Evolutionary conservation across 164 flowering plant species (phyloP), one percentile per base, ranked within the genome.

Genomic region (Malania oleifera): DNA sequence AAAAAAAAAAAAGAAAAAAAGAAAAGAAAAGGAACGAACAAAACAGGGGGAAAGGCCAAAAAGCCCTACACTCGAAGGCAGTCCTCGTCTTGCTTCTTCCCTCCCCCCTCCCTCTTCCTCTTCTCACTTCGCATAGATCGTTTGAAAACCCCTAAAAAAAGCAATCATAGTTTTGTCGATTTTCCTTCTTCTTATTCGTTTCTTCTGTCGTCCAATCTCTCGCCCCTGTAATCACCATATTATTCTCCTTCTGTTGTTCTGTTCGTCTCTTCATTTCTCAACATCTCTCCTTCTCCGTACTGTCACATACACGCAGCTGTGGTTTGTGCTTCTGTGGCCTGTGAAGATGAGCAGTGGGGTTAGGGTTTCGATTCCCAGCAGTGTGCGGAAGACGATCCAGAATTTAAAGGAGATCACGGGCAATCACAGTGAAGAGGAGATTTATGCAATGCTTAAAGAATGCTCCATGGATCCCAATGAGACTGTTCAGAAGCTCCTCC

Each of bases 391-490:
- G 69, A 76, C 67, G 73, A 86, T 91, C 78, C 82, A 88, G 51
- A 68, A 76, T 72, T 76, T 91, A 24, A 88, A 86, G 75, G 97
- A 87, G 86, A 81, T 82, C 85, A 72, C 89, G 2, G 80, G 84
- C 3, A 80, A 75, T 58, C 87, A 84, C 63, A 60, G 68, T 60
- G 93, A 90, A 4, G 96, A 90, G 28, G 97, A 90, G 72, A 79
- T 91, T 57, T 77, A 84, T 52, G 86, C 93, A 77, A 87, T 85
- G 93, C 92, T 90, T 50, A 80, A 70, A 54, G 95, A 90, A 50
- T 90, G 97, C 47, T 60, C 71, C 43, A 90, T 87, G 95, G 97
- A 90, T 81, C 97, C 97, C 70, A 84, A 90, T 59, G 97, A 90
- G 60, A 80, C 97, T 59, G 69, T 82, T 15, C 91, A 88, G 46